Evolutionary conservation across 176 grass and related monocot species (phyloP).

Genomic region (Triticum dicoccoides): DNA sequence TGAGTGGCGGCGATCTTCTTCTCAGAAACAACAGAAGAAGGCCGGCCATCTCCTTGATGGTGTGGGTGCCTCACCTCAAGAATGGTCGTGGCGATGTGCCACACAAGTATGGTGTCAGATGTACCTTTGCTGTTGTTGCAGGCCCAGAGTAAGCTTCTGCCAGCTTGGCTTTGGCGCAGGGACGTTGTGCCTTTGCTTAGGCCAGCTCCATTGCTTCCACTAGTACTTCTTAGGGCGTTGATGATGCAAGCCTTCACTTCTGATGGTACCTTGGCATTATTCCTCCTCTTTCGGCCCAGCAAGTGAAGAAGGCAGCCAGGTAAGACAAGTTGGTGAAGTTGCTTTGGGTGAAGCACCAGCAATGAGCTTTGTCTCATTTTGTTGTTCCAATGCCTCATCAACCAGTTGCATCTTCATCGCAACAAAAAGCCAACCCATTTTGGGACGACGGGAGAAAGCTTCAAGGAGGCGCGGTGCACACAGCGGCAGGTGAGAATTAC

Average conservation of each 20-base stretch:
- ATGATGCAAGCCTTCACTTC: not conserved
- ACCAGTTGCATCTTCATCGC: not conserved
- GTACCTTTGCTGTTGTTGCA: not conserved
- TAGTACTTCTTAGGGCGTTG: not conserved
- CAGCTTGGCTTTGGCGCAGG: not conserved
- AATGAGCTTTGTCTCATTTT: not conserved
- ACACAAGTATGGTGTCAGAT: not conserved
- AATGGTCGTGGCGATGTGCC: not conserved
- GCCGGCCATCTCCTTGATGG: not conserved
- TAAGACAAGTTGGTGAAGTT: no score
- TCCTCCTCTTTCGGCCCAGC: not conserved
- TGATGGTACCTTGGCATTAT: not conserved
- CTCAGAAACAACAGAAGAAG: not conserved
- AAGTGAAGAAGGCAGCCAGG: not conserved
- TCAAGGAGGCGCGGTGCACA: not conserved
- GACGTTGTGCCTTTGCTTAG: not conserved
- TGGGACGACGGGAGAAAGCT: no score
- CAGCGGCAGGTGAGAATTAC: not conserved
- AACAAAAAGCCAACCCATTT: not conserved
- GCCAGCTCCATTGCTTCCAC: not conserved
- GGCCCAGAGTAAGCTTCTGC: not conserved
- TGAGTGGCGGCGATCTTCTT: not conserved
- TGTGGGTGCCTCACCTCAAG: not conserved
- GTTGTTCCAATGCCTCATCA: not conserved
- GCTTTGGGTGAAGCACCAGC: not conserved